Evolutionary conservation across 164 flowering plant species (phyloP).

Genomic region (Brasenia schreberi): DNA sequence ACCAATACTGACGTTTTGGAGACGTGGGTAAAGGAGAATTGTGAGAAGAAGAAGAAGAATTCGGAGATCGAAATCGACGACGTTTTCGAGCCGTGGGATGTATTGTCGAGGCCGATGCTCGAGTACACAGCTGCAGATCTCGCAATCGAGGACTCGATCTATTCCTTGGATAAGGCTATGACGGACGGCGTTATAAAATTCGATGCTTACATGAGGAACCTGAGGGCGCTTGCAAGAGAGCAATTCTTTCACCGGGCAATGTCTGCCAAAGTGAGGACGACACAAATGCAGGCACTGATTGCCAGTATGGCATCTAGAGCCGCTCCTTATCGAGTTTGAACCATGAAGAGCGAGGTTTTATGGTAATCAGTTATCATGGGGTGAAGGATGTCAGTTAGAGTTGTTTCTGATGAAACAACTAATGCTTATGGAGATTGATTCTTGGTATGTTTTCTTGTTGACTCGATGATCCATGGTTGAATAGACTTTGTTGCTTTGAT

Average conservation of each 20-base stretch:
- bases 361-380: too few relatives aligned
- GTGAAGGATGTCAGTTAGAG: too few relatives aligned
- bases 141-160: slow-evolving; percentile 70
- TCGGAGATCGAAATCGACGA: slow-evolving; percentile 36
- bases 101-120: slow-evolving; percentile 60
- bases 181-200: slow-evolving; percentile 68
- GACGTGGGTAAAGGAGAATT: slow-evolving; percentile 68
- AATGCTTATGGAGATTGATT: too few relatives aligned
- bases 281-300: slow-evolving; percentile 79
- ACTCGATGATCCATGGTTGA: too few relatives aligned
- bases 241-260: slow-evolving; percentile 83
- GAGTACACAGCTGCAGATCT: slow-evolving; percentile 63
- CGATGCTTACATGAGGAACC: slow-evolving; percentile 68
- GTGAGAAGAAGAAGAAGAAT: slow-evolving; percentile 20
- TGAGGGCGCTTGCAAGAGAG: slow-evolving; percentile 68
- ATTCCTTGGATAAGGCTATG: slow-evolving; percentile 64
- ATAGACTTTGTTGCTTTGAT: too few relatives aligned
- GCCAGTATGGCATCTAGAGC: slow-evolving; percentile 62
- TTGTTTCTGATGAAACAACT: too few relatives aligned
- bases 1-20: slow-evolving; percentile 68
- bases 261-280: slow-evolving; percentile 54
- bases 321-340: slow-evolving; percentile 19
- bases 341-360: not conserved
- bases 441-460: too few relatives aligned
- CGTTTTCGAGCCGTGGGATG: slow-evolving; percentile 54